Conservation (phyloP, 257 asterid genomes). For the Nicotiana otophora region DNA sequence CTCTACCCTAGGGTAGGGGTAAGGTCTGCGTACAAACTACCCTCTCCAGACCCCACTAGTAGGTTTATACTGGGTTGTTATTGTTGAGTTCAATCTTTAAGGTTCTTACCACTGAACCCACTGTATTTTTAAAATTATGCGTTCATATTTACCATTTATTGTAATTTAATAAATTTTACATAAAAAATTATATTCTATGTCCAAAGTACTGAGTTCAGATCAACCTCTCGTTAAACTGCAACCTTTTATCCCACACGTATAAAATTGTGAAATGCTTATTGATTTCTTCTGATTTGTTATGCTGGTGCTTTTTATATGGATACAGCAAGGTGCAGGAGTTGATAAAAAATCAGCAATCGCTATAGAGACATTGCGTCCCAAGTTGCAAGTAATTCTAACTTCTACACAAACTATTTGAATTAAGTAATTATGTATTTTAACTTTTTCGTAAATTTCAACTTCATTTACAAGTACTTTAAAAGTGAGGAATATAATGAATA, state of each 20-base stretch:
- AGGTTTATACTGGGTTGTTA: too few species aligned
- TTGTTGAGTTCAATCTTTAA: too few species aligned
- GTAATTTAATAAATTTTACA: too few species aligned
- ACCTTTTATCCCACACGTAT: neutral
- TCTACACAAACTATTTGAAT: neutral
- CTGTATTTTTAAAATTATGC: too few species aligned
- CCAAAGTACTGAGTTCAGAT: too few species aligned
- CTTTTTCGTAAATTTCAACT: neutral
- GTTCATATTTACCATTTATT: too few species aligned
- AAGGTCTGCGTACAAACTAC: too few species aligned
- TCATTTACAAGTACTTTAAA: neutral
- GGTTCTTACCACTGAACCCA: too few species aligned
- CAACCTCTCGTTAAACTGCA: neutral
- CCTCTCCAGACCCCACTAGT: too few species aligned
- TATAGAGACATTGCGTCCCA: conserved; percentile 72
- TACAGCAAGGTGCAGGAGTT: conserved; percentile 71
- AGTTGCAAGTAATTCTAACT: conserved; percentile 44
- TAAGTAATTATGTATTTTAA: neutral
- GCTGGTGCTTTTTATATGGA: neutral
- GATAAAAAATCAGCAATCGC: conserved; percentile 44
- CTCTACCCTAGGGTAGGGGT: too few species aligned
- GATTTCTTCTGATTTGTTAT: neutral
- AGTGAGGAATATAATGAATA: neutral
- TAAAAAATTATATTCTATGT: too few species aligned
- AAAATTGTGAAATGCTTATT: neutral